These are phyloP conservation scores for Solanum pinnatisectum DNA, from an alignment of 257 asterid species.

Conservation along the genomic window DNA sequence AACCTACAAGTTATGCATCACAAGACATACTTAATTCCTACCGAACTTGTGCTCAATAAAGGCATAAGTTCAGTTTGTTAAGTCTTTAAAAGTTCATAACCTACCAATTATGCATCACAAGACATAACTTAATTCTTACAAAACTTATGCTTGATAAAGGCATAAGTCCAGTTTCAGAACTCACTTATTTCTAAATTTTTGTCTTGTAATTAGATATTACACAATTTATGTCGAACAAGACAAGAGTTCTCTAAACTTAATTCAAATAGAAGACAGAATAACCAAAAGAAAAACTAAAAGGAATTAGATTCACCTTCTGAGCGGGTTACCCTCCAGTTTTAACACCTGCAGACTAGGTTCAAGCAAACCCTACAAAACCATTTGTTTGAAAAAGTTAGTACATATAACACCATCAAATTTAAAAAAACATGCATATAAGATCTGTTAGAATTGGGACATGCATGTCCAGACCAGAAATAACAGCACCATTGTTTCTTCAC, in stretches of 20 bases:
- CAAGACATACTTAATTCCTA: neutral
- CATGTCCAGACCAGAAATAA: neutral
- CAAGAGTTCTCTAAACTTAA: neutral
- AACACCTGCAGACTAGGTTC: slow-evolving; percentile 77
- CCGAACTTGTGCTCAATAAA: no score
- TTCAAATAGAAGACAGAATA: neutral
- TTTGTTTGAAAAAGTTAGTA: neutral
- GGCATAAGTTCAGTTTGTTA: neutral
- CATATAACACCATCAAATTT: neutral
- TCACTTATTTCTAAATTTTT: neutral
- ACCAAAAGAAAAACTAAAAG: neutral
- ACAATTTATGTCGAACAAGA: neutral
- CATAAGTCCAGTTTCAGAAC: neutral
- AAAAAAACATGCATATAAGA: neutral
- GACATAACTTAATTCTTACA: neutral
- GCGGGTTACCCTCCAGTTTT: slow-evolving; percentile 80
- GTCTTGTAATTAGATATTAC: neutral
- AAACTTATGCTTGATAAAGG: no score
- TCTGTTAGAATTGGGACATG: neutral
- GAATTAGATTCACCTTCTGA: slow-evolving; percentile 55
- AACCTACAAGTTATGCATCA: neutral
- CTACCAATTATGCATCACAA: neutral
- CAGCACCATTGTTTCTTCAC: neutral
- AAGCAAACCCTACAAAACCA: slow-evolving; percentile 70
- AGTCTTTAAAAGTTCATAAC: neutral